These are phyloP conservation scores for Chalciporus pseudorubinellus DNA, from an alignment of 768 basidiomycete genomes.

Conservation along the genomic window DNA sequence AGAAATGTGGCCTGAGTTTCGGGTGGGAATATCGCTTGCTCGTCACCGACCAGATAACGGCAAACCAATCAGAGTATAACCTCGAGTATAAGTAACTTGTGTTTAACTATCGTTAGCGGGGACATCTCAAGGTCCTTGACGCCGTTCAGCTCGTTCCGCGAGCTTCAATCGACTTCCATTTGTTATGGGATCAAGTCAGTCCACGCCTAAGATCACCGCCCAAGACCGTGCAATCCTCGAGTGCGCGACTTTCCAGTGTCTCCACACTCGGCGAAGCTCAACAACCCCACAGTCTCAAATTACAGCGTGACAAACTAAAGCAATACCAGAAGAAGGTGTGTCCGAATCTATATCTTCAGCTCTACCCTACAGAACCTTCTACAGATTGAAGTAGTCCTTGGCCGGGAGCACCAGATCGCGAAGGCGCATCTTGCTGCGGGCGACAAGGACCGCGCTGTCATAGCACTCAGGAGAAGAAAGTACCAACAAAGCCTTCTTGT, in stretches of 20 bases:
- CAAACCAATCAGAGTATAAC: no score
- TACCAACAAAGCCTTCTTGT: constrained; percentile 86
- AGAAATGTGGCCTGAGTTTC: not conserved
- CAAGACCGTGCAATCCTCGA: constrained; percentile 96
- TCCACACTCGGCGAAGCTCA: constrained; percentile 18
- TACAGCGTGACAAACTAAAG: constrained; percentile 92
- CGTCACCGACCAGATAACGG: not conserved
- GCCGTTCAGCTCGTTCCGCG: not conserved
- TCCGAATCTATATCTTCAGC: not conserved
- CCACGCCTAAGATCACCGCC: constrained; percentile 82
- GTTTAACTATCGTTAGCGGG: not conserved
- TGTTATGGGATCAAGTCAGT: constrained; percentile 68
- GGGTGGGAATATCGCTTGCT: constrained; percentile 17
- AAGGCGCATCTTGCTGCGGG: constrained; percentile 76
- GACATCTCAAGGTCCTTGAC: not conserved
- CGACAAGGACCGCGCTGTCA: constrained; percentile 82
- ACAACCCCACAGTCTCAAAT: constrained; percentile 66
- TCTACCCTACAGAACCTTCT: not conserved
- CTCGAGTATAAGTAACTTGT: no score
- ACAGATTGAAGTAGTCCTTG: constrained; percentile 84
- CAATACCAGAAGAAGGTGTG: constrained; percentile 93
- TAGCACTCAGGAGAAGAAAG: constrained; percentile 86
- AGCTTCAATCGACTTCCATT: not conserved
- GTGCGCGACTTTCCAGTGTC: constrained; percentile 48
- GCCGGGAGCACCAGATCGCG: constrained; percentile 88